phyloP scores from a whole-genome alignment of 495 filamentous ascomycete genomes.

The Penicillium chermesinum region DNA sequence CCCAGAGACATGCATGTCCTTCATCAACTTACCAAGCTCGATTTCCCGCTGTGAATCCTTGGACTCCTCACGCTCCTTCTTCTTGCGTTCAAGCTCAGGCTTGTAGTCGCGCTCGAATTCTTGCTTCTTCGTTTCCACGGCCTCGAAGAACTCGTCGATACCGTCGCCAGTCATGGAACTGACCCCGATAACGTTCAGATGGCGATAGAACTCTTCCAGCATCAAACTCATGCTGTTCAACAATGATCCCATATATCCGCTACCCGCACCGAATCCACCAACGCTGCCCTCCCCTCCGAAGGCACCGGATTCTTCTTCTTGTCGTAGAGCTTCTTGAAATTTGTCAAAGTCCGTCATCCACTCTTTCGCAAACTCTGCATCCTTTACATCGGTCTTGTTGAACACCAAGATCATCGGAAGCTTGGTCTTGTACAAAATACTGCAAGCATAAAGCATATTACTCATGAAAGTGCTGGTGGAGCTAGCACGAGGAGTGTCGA shows the following conservation, averaged over 20 bases:
- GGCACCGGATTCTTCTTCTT: conserved; percentile 71
- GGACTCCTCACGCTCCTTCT: conserved; percentile 65
- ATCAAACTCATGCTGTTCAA: conserved; percentile 97
- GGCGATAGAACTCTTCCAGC: conserved; percentile 95
- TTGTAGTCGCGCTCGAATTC: conserved; percentile 92
- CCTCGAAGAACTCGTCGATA: conserved; percentile 86
- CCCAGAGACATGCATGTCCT: conserved; percentile 75
- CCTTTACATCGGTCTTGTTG: conserved; percentile 95
- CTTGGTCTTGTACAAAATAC: conserved; percentile 96
- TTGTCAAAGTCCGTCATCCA: conserved; percentile 99
- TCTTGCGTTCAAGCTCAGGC: conserved; percentile 79
- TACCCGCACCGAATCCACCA: conserved; percentile 59
- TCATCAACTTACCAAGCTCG: conserved; percentile 89
- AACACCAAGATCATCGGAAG: conserved; percentile 97
- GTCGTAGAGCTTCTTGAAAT: conserved; percentile 79
- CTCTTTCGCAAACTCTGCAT: conserved; percentile 87
- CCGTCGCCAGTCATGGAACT: conserved; percentile 90
- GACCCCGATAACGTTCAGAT: conserved; percentile 86
- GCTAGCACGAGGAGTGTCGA: conserved; percentile 89
- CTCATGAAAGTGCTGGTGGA: conserved; percentile 97
- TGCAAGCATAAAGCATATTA: conserved; percentile 99
- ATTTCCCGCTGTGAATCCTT: conserved; percentile 66
- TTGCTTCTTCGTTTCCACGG: conserved; percentile 75
- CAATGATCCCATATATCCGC: conserved; percentile 94
- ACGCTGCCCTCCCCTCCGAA: conserved; percentile 69